phyloP scores from a whole-genome alignment of 1,284 basidiomycete genomes.

The Afroboletus lepidellus region DNA sequence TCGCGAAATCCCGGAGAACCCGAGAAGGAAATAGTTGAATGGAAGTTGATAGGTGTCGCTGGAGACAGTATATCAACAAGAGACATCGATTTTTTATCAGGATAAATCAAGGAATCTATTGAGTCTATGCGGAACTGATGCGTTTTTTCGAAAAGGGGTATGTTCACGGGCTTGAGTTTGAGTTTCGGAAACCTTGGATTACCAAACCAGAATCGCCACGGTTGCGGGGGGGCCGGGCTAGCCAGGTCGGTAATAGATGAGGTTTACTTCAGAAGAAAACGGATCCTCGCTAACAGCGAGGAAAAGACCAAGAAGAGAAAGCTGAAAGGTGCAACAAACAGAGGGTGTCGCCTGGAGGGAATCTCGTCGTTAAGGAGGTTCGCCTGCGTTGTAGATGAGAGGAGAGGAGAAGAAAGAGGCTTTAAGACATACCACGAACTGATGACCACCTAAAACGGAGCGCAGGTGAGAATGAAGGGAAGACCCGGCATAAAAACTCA shows the following conservation, averaged over 20 bases:
- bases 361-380: conserved; percentile 69
- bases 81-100: conserved; percentile 48
- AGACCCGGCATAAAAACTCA: conserved; percentile 40
- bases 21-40: conserved; percentile 26
- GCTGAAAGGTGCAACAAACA: conserved; percentile 11
- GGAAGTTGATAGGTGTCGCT: conserved; percentile 43
- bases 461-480: conserved; percentile 12
- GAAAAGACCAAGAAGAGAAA: conserved; percentile 41
- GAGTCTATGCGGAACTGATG: conserved; percentile 29
- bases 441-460: conserved; percentile 67
- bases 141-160: conserved; percentile 21
- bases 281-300: conserved; percentile 67
- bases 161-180: conserved; percentile 23
- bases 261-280: conserved; percentile 50
- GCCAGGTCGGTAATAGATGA: conserved; percentile 54
- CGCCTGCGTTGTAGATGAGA: conserved; percentile 47
- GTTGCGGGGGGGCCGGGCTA: conserved; percentile 61
- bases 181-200: conserved; percentile 42
- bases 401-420: conserved; percentile 9
- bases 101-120: conserved; percentile 22
- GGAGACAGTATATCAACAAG: conserved; percentile 56
- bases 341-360: conserved; percentile 17
- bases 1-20: conserved; percentile 34
- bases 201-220: conserved; percentile 74
- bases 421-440: conserved; percentile 59